Percentiles rank a stretch among this genome's conserved stretches.
Evolutionary conservation across 192 early-diverging fungal species (phyloP).

Genomic region (Coemansia erecta): DNA sequence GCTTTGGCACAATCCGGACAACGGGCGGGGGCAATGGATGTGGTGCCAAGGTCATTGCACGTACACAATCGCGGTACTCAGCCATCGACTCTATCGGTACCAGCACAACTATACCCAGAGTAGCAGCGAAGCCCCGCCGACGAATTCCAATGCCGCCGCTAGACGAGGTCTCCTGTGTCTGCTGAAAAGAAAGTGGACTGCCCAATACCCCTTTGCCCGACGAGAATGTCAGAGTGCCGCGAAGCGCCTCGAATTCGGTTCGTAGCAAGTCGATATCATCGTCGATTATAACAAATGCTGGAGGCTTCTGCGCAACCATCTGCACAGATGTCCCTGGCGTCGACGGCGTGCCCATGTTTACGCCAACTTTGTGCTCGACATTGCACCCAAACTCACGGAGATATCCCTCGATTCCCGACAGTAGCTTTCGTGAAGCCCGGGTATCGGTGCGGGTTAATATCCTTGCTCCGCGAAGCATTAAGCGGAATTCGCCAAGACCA

Average conservation of each 20-base stretch:
- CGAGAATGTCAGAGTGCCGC: conserved; percentile 46
- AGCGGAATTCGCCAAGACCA: conserved; percentile 27
- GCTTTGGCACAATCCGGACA: conserved; percentile 35
- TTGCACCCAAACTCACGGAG: conserved; percentile 20
- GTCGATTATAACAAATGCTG: conserved; percentile 38
- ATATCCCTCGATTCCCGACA: conserved; percentile 20
- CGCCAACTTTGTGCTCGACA: conserved; percentile 14
- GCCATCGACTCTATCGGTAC: conserved; percentile 17
- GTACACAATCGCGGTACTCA: conserved; percentile 18
- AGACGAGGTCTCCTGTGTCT: no score
- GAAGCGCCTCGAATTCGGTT: conserved; percentile 41
- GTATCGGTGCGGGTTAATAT: conserved; percentile 20
- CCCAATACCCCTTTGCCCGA: conserved; percentile 1
- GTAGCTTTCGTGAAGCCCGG: background rate
- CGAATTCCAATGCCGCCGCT: conserved; percentile 4
- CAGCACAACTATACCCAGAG: conserved; percentile 37
- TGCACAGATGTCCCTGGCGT: conserved; percentile 29
- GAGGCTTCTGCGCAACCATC: conserved; percentile 34
- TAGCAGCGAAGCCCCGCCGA: conserved; percentile 26
- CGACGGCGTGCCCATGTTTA: conserved; percentile 6
- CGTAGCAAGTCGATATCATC: conserved; percentile 24
- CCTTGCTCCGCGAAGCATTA: conserved; percentile 40
- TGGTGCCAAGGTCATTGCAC: conserved; percentile 15
- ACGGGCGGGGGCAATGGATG: conserved; percentile 46
- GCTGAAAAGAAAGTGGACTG: background rate